Percentiles rank a stretch among this genome's conserved stretches.
These are phyloP conservation scores for Pythium graminicola DNA, from an alignment of 352 stramenopile genomes.

Conservation along the genomic window DNA sequence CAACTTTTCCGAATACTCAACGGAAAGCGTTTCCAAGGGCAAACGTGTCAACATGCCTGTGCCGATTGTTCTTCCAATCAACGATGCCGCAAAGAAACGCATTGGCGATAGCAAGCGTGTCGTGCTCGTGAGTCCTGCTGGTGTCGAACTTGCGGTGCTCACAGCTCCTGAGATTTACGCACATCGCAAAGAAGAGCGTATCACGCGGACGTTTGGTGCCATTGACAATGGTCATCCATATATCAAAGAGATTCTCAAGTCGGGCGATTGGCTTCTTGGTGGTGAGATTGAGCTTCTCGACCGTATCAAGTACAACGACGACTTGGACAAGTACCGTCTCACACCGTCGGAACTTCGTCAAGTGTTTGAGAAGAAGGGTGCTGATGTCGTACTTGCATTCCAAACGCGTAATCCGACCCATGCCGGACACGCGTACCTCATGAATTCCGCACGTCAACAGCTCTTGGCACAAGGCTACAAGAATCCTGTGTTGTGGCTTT, in stretches of 20 bases:
- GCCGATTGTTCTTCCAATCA: constrained; percentile 95
- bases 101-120: constrained; percentile 84
- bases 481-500: constrained; percentile 97
- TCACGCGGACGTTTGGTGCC: constrained; percentile 95
- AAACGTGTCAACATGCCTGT: constrained; percentile 95
- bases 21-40: constrained; percentile 65
- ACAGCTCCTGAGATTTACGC: constrained; percentile 93
- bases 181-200: constrained; percentile 98
- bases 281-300: constrained; percentile 95
- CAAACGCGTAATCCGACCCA: constrained; percentile 98
- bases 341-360: constrained; percentile 91
- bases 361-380: constrained; percentile 92
- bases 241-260: constrained; percentile 93
- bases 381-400: constrained; percentile 97
- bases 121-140: constrained; percentile 92
- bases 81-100: constrained; percentile 84
- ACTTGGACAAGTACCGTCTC: constrained; percentile 94
- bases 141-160: constrained; percentile 91
- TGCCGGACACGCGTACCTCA: constrained; percentile 96
- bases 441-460: constrained; percentile 94
- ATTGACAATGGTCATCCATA: constrained; percentile 97
- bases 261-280: constrained; percentile 93
- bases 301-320: constrained; percentile 95
- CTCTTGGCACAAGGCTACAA: constrained; percentile 91
- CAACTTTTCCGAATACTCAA: constrained; percentile 91